phyloP scores from a whole-genome alignment of 768 basidiomycete species.

The Boletus tylopilopsis region DNA sequence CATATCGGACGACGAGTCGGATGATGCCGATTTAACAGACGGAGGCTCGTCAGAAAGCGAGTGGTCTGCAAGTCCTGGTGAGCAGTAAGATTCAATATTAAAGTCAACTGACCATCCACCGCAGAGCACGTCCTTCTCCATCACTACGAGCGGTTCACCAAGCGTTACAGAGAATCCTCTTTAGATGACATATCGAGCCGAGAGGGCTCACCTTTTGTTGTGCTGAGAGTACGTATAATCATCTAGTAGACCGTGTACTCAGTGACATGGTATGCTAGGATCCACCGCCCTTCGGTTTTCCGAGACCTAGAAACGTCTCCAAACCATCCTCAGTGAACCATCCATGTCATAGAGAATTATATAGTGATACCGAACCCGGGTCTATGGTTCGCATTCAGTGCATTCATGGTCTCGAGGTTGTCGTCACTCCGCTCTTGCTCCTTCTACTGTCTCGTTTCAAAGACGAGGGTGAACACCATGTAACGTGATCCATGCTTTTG shows the following conservation, averaged over 20 bases:
- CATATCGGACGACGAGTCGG: constrained; percentile 76
- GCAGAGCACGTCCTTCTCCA: constrained; percentile 31
- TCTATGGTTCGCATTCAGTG: constrained; percentile 37
- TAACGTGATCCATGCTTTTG: constrained; percentile 27
- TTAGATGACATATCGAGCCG: constrained; percentile 38
- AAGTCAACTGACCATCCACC: constrained; percentile 15
- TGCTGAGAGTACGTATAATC: constrained; percentile 38
- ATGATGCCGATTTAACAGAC: constrained; percentile 67
- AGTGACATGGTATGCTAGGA: constrained; percentile 7
- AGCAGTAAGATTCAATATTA: not conserved
- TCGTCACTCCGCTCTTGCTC: constrained; percentile 55
- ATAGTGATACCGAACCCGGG: not conserved
- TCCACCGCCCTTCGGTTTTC: constrained; percentile 8
- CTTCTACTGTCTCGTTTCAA: constrained; percentile 42
- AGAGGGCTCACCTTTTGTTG: constrained; percentile 45
- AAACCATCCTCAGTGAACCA: constrained; percentile 1
- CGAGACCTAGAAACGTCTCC: not conserved
- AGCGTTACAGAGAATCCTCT: constrained; percentile 42
- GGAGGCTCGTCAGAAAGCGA: constrained; percentile 35
- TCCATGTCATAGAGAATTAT: constrained; percentile 4
- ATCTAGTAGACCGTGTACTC: not conserved
- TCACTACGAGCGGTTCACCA: constrained; percentile 47
- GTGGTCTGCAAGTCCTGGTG: constrained; percentile 39
- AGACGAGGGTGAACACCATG: constrained; percentile 44
- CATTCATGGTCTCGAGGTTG: constrained; percentile 36